Conservation (phyloP, 805 yeast genomes). For the Saccharomycodes ludwigii region DNA sequence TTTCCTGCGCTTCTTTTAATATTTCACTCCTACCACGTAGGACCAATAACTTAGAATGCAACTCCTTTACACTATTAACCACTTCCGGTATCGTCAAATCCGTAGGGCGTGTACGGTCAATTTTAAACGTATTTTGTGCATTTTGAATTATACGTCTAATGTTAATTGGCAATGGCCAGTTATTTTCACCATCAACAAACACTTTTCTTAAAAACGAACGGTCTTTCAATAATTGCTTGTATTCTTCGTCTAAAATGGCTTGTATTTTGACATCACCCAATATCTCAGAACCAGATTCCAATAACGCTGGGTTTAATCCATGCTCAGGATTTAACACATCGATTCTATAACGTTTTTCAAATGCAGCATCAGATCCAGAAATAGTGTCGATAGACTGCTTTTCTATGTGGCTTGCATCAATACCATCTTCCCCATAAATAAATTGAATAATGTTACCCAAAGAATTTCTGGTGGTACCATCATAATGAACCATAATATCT, state of each 20-base stretch:
- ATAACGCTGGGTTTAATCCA: conserved; percentile 53
- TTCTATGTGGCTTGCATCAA: conserved; percentile 97
- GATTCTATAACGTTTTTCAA: conserved; percentile 73
- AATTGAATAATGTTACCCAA: conserved; percentile 94
- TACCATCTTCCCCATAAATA: conserved; percentile 97
- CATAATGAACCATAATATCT: conserved; percentile 96
- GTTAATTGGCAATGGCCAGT: conserved; percentile 97
- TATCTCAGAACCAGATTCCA: conserved; percentile 86
- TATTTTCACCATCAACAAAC: conserved; percentile 86
- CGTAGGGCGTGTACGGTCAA: conserved; percentile 81
- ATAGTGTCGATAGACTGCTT: conserved; percentile 91
- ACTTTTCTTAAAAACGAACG: conserved; percentile 72
- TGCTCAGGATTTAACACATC: conserved; percentile 66
- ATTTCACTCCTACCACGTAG: conserved; percentile 72
- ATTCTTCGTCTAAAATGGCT: conserved; percentile 71
- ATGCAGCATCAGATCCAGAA: conserved; percentile 79
- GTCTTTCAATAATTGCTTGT: conserved; percentile 61
- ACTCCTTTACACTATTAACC: conserved; percentile 53
- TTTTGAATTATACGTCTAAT: conserved; percentile 93
- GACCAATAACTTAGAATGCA: conserved; percentile 58
- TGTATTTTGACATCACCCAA: conserved; percentile 82
- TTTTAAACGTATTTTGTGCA: conserved; percentile 92
- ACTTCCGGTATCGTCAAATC: conserved; percentile 80
- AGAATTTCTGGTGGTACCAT: conserved; percentile 96
- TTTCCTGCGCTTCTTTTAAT: conserved; percentile 75